Percentiles rank a stretch among this genome's conserved stretches.
Evolutionary conservation across 1,139 yeast species (phyloP).

Genomic region (Scheffersomyces cryptocercus): DNA sequence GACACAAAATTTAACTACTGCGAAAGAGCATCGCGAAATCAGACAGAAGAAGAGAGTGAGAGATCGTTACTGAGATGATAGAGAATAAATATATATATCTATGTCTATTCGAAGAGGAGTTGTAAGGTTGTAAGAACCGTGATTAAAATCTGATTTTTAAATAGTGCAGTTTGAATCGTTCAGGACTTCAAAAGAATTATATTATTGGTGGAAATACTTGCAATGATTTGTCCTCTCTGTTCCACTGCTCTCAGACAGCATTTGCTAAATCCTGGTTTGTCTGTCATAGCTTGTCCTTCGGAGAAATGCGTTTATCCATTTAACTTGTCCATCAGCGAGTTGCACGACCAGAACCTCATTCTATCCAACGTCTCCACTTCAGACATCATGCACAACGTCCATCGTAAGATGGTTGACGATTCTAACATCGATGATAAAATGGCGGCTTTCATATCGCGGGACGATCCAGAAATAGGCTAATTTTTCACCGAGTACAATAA

Average conservation of each 20-base stretch:
- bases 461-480: conserved; percentile 20
- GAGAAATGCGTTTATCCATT: conserved; percentile 33
- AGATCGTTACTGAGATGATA: no score
- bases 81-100: no score
- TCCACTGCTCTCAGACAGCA: conserved; percentile 22
- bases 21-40: not conserved
- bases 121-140: not conserved
- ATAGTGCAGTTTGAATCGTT: no score
- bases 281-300: conserved; percentile 29
- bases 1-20: no score
- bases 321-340: conserved; percentile 27
- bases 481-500: no score
- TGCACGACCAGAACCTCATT: conserved; percentile 25
- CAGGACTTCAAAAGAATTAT: no score
- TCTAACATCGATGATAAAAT: conserved; percentile 26
- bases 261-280: conserved; percentile 27
- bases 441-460: conserved; percentile 28
- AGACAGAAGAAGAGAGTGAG: no score
- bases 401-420: conserved; percentile 20
- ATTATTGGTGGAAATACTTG: not conserved
- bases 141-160: not conserved
- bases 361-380: conserved; percentile 19
- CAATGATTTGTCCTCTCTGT: conserved; percentile 33
- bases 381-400: conserved; percentile 29
- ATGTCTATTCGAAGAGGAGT: not conserved